Percentiles rank a stretch among this genome's conserved stretches.
These are phyloP conservation scores for Magnaporthiopsis poae DNA, from an alignment of 2,329 filamentous ascomycete species.

Conservation along the genomic window DNA sequence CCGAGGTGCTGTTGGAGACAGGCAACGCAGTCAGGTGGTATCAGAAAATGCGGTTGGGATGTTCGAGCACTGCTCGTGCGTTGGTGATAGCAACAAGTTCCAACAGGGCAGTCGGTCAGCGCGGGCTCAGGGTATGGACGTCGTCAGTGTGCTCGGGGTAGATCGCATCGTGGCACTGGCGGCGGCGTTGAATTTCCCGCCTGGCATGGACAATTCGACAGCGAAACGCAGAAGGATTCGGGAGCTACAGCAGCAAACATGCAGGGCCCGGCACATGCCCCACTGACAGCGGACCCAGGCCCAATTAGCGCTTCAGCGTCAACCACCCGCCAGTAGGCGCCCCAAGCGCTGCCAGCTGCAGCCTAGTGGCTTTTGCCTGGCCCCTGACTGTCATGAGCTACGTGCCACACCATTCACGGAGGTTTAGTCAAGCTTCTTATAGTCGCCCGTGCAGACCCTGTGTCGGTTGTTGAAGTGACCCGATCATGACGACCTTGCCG, in stretches of 20 bases:
- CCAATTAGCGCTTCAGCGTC: neutral
- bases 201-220: too few relatives aligned
- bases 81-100: neutral
- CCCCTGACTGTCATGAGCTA: neutral
- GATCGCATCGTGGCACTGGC: neutral
- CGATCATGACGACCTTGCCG: too few relatives aligned
- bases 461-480: too few relatives aligned
- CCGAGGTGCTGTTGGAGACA: too few relatives aligned
- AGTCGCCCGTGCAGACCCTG: too few relatives aligned
- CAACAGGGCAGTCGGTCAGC: neutral
- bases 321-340: neutral
- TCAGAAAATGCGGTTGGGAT: neutral
- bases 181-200: neutral
- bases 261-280: neutral
- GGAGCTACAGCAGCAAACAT: neutral
- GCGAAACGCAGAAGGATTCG: neutral
- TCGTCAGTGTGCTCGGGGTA: neutral
- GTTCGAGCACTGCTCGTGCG: neutral
- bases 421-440: too few relatives aligned
- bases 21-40: too few relatives aligned
- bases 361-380: neutral
- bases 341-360: neutral
- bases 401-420: neutral
- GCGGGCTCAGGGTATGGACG: neutral
- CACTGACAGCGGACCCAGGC: neutral